Percentiles rank a stretch among this genome's conserved stretches.
These are phyloP conservation scores for Aspergillus indologenus DNA, from an alignment of 495 filamentous ascomycete species.

Conservation along the genomic window DNA sequence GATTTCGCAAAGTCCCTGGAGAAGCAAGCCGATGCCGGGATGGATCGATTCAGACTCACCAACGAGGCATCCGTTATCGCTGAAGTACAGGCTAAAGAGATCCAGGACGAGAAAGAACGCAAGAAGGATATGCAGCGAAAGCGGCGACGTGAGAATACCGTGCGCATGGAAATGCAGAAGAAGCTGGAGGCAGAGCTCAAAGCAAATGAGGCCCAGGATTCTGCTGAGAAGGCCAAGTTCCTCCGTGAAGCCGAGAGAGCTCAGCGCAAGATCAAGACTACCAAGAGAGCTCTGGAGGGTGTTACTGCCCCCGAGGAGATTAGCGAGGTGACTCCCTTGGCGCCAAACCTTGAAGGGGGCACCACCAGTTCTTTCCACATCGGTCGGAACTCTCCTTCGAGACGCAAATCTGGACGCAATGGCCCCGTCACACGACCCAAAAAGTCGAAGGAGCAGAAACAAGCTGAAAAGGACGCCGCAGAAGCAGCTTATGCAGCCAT, in stretches of 20 bases:
- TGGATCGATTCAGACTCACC: constrained; percentile 50
- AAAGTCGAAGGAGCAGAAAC: constrained; percentile 96
- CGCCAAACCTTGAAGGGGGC: constrained; percentile 82
- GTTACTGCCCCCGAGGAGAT: constrained; percentile 80
- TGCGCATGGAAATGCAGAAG: constrained; percentile 80
- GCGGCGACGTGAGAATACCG: constrained; percentile 91
- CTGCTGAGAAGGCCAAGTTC: constrained; percentile 71
- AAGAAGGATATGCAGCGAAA: constrained; percentile 99
- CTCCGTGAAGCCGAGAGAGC: constrained; percentile 77
- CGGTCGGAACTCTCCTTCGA: constrained; percentile 60
- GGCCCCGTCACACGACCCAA: constrained; percentile 62
- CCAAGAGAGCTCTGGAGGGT: constrained; percentile 75
- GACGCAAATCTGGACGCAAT: constrained; percentile 61
- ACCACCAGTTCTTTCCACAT: constrained; percentile 82
- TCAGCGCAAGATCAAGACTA: constrained; percentile 83
- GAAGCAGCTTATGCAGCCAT: constrained; percentile 83
- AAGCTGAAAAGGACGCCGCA: constrained; percentile 89
- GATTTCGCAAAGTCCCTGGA: constrained; percentile 52
- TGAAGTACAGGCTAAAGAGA: constrained; percentile 83
- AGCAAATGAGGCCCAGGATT: constrained; percentile 70
- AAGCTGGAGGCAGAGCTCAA: constrained; percentile 75
- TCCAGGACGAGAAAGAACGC: constrained; percentile 94
- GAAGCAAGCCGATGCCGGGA: constrained; percentile 50
- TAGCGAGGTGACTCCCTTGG: constrained; percentile 68
- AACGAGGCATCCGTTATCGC: constrained; percentile 70